Evolutionary conservation across 805 yeast species (phyloP).

Genomic region (Candida germanica): DNA sequence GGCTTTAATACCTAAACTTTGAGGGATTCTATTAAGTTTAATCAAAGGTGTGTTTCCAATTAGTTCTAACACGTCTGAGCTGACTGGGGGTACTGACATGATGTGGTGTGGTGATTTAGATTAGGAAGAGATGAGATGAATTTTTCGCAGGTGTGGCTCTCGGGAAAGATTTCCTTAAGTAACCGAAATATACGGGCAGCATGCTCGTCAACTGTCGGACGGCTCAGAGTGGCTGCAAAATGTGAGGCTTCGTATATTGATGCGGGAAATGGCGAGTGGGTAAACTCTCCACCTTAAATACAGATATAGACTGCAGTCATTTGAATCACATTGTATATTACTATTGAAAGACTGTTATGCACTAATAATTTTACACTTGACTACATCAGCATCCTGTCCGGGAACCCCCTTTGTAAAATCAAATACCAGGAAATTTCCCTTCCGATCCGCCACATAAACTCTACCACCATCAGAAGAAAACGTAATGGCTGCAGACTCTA

Average conservation of each 20-base stretch:
- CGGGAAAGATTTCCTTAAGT: too few relatives aligned
- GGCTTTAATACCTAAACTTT: constrained; percentile 72
- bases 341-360: too few relatives aligned
- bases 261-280: too few relatives aligned
- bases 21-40: constrained; percentile 71
- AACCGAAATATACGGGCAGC: too few relatives aligned
- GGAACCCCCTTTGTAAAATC: constrained; percentile 89
- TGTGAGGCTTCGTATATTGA: not conserved
- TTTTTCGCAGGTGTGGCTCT: constrained; percentile 1
- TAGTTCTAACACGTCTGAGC: constrained; percentile 61
- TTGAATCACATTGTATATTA: not conserved
- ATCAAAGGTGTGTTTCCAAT: constrained; percentile 87
- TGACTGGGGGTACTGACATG: constrained; percentile 33
- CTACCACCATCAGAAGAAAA: constrained; percentile 83
- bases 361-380: constrained; percentile 60
- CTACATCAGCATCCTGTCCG: constrained; percentile 58
- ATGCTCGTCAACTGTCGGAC: not conserved
- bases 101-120: constrained; percentile 1
- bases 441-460: constrained; percentile 72
- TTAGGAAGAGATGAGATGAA: constrained; percentile 3
- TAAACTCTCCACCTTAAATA: too few relatives aligned
- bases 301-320: too few relatives aligned
- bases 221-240: not conserved
- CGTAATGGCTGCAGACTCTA: constrained; percentile 74
- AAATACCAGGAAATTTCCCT: constrained; percentile 72